Evolutionary conservation across 305 asterid genomes (phyloP), one percentile per base, ranked within the genome.

Genomic region (Fraxinus greggii): DNA sequence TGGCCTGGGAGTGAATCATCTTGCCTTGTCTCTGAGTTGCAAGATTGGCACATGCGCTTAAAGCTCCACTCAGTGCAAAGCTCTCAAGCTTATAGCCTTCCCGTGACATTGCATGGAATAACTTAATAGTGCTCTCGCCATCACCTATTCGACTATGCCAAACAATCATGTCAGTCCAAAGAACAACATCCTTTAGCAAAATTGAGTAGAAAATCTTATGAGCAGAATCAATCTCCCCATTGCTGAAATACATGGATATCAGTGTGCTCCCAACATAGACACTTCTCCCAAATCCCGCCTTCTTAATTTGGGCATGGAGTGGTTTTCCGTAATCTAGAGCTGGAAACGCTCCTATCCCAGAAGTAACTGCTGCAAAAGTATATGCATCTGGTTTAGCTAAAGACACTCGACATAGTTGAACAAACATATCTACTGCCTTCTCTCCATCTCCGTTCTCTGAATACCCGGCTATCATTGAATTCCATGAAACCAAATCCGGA

Each of bases 131-230:
- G 42, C 32, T 86, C 85, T 91, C 96, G 5, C 95, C 88, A 79
- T 94, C 90, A 65, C 96, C 97, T 15, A 82, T 76, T 83, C 91
- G 87, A 86, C 90, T 91, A 80, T 88, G 88, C 87, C 98, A 94
- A 24, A 92, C 87, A 78, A 95, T 91, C 98, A 95, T 92, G 82
- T 90, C 95, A 3, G 98, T 94, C 99, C 99, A 94, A 69, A 95
- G 90, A 87, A 95, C 92, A 3, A 79, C 84, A 88, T 95, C 99
- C 87, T 90, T 95, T 19, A 75, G 80, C 3, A 24, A 24, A 83
- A 86, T 82, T 33, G 88, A 87, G 35, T 19, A 21, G 81, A 95
- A 93, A 40, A 94, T 85, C 90, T 88, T 89, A 65, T 77, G 89
- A 77, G 95, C 87, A 12, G 91, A 90, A 3, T 76, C 77, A 3